These are phyloP conservation scores for Capronia coronata DNA, from an alignment of 2,329 filamentous ascomycete genomes.

Conservation along the genomic window DNA sequence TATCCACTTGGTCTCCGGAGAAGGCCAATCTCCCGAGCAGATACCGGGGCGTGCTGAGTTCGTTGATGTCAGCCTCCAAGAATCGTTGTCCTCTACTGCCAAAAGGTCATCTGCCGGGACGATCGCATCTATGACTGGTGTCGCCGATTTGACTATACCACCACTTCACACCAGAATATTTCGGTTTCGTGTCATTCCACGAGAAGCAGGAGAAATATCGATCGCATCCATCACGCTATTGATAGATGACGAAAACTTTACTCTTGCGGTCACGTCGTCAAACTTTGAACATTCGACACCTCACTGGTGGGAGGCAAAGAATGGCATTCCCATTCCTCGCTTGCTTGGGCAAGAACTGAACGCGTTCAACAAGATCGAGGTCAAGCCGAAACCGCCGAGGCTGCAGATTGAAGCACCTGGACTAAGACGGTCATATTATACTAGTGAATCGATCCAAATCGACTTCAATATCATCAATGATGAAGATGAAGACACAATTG, in stretches of 20 bases:
- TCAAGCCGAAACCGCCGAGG: slow-evolving; percentile 86
- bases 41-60: slow-evolving; percentile 30
- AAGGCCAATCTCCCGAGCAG: slow-evolving; percentile 27
- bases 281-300: slow-evolving; percentile 33
- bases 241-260: slow-evolving; percentile 60
- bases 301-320: slow-evolving; percentile 41
- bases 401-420: slow-evolving; percentile 65
- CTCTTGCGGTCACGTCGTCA: slow-evolving; percentile 59
- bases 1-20: slow-evolving; percentile 37
- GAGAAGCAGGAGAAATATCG: slow-evolving; percentile 72
- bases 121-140: slow-evolving; percentile 46
- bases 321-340: slow-evolving; percentile 34
- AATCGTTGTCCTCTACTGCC: slow-evolving; percentile 30
- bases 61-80: slow-evolving; percentile 33
- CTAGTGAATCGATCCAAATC: slow-evolving; percentile 67
- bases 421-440: slow-evolving; percentile 68
- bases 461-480: slow-evolving; percentile 68
- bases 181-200: slow-evolving; percentile 64
- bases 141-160: slow-evolving; percentile 57
- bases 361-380: slow-evolving; percentile 52
- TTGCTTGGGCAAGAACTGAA: slow-evolving; percentile 42
- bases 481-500: slow-evolving; percentile 71
- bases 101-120: slow-evolving; percentile 34
- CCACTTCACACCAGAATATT: slow-evolving; percentile 65
- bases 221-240: slow-evolving; percentile 58